Conservation (phyloP, 2,329 filamentous ascomycete genomes). For the Epichloe elymi region DNA sequence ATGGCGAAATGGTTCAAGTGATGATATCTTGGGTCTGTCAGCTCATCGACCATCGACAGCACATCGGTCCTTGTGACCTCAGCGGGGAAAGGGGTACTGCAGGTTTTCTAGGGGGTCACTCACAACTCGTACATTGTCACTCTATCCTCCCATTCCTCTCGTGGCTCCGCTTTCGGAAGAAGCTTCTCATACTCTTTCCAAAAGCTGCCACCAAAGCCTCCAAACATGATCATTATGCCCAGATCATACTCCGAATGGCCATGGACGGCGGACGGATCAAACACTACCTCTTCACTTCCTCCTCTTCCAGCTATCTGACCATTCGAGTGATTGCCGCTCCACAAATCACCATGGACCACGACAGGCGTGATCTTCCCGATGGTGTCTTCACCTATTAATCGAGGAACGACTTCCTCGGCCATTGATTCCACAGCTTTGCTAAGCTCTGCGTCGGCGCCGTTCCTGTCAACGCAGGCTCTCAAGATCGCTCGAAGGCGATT, state of each 20-base stretch:
- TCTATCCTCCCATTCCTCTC: constrained; percentile 73
- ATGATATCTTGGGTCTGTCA: constrained; percentile 50
- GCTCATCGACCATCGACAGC: not conserved
- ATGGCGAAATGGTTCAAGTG: constrained; percentile 80
- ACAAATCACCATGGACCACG: constrained; percentile 83
- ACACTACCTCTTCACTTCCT: constrained; percentile 60
- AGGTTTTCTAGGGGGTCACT: constrained; percentile 21
- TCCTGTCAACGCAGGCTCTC: constrained; percentile 38
- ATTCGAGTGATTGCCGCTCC: constrained; percentile 69
- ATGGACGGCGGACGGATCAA: constrained; percentile 69
- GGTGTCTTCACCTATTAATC: constrained; percentile 56
- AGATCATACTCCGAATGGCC: constrained; percentile 83
- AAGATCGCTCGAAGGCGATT: constrained; percentile 58
- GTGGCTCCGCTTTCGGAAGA: constrained; percentile 68
- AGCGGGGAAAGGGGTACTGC: too few relatives aligned
- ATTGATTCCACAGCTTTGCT: constrained; percentile 50
- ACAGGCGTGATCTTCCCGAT: constrained; percentile 57
- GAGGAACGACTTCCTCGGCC: constrained; percentile 53
- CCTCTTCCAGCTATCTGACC: constrained; percentile 47
- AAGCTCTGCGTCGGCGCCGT: constrained; percentile 53
- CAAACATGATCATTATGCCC: constrained; percentile 95
- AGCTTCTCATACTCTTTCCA: constrained; percentile 64
- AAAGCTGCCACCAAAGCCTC: constrained; percentile 62
- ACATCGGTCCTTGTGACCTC: not conserved
- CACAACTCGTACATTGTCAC: constrained; percentile 70